These are phyloP conservation scores for Candida andamanensis DNA, from an alignment of 805 yeast genomes.

Conservation along the genomic window DNA sequence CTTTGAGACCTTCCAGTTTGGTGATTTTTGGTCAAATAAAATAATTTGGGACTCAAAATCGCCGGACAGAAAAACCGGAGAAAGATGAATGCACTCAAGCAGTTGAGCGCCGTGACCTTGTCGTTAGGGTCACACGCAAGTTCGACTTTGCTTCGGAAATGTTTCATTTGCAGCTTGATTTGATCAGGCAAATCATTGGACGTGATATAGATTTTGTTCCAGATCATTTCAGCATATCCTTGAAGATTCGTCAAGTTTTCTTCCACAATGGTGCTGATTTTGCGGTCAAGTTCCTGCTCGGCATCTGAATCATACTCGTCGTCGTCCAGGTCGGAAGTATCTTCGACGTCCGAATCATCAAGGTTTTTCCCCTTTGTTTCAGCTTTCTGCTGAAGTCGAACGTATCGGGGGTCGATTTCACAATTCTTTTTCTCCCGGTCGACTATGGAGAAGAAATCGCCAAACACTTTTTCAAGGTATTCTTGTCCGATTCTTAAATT, in stretches of 20 bases:
- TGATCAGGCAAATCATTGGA: conserved; percentile 70
- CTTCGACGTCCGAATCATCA: conserved; percentile 15
- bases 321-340: conserved; percentile 15
- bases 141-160: conserved; percentile 61
- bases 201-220: conserved; percentile 62
- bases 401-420: conserved; percentile 75
- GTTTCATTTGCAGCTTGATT: conserved; percentile 59
- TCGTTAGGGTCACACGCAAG: conserved; percentile 54
- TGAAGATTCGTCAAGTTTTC: conserved; percentile 47
- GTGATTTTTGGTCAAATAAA: conserved; percentile 64
- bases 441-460: conserved; percentile 57
- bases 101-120: conserved; percentile 53
- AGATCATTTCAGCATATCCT: conserved; percentile 50
- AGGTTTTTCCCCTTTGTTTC: conserved; percentile 18
- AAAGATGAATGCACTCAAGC: conserved; percentile 79
- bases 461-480: conserved; percentile 67
- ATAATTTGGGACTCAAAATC: conserved; percentile 80
- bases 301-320: conserved; percentile 26
- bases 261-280: conserved; percentile 32
- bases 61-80: conserved; percentile 70
- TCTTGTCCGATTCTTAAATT: conserved; percentile 75
- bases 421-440: conserved; percentile 49
- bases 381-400: conserved; percentile 34
- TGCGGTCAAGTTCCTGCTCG: conserved; percentile 28
- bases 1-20: conserved; percentile 70